Percentiles rank a stretch among this genome's conserved stretches.
Conservation (phyloP, 768 basidiomycete species). For the Hygrophorus pudorinus region DNA sequence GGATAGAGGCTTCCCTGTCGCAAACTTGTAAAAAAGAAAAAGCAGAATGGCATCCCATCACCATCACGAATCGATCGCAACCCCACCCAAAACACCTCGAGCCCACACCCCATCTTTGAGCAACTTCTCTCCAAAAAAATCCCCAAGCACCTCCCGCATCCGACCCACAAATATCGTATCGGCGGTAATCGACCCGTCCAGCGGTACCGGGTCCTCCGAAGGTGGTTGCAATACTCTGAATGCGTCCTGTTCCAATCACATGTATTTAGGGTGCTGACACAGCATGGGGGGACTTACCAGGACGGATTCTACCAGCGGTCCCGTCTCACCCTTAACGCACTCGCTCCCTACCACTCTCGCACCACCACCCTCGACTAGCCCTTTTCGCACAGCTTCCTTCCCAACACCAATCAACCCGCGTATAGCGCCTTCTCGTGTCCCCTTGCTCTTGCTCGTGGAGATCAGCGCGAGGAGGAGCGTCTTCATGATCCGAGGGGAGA, state of each 20-base stretch:
- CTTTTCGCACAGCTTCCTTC: conserved; percentile 76
- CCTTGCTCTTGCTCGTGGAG: conserved; percentile 57
- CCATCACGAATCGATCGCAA: background rate
- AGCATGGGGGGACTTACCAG: conserved; percentile 34
- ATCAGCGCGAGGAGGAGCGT: conserved; percentile 84
- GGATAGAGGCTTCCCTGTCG: no score
- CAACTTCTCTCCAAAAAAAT: conserved; percentile 49
- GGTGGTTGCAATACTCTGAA: conserved; percentile 47
- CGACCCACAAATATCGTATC: conserved; percentile 39
- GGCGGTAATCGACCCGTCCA: conserved; percentile 37
- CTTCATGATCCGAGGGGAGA: conserved; percentile 86
- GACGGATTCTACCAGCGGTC: conserved; percentile 44
- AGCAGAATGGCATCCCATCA: background rate
- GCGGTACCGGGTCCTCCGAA: conserved; percentile 42
- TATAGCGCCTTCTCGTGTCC: conserved; percentile 84
- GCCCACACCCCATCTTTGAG: conserved; percentile 58
- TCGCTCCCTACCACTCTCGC: conserved; percentile 67
- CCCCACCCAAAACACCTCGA: conserved; percentile 40
- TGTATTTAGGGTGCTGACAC: background rate
- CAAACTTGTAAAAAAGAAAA: no score
- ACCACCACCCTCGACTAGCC: conserved; percentile 72
- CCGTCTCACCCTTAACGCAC: conserved; percentile 31
- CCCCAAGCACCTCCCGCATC: conserved; percentile 47
- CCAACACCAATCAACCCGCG: conserved; percentile 80
- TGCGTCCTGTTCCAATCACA: conserved; percentile 36